Evolutionary conservation across 805 yeast genomes (phyloP).

Genomic region (Candida pseudofarinosa): DNA sequence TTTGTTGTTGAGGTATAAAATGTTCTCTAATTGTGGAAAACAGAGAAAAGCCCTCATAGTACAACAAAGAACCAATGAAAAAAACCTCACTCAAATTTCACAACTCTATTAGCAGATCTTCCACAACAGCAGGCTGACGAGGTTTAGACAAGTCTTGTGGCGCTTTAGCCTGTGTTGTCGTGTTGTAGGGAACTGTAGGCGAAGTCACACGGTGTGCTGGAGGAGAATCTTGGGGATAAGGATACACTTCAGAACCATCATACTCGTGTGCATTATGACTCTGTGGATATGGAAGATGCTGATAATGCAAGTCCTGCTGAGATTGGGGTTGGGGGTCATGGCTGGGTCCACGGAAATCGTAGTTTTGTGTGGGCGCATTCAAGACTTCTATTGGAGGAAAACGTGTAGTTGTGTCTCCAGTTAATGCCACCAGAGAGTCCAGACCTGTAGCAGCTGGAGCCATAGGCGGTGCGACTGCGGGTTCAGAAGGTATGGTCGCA

Average conservation of each 20-base stretch:
- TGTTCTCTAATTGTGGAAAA: not conserved
- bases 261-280: no score
- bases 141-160: conserved; percentile 4
- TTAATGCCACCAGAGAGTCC: not conserved
- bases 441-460: not conserved
- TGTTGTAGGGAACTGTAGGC: not conserved
- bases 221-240: not conserved
- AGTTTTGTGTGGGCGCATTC: not conserved
- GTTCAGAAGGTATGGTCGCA: not conserved
- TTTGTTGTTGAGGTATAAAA: not conserved
- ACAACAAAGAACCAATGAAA: not conserved
- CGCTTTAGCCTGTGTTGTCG: not conserved
- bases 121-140: not conserved
- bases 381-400: not conserved
- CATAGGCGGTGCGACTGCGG: not conserved
- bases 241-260: no score
- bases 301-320: not conserved
- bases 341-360: not conserved
- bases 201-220: not conserved
- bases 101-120: not conserved
- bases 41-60: not conserved
- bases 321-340: no score
- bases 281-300: not conserved
- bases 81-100: not conserved
- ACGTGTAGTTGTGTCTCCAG: not conserved